phyloP scores from a whole-genome alignment of 2,329 filamentous ascomycete species.

The Penicillium sp. region DNA sequence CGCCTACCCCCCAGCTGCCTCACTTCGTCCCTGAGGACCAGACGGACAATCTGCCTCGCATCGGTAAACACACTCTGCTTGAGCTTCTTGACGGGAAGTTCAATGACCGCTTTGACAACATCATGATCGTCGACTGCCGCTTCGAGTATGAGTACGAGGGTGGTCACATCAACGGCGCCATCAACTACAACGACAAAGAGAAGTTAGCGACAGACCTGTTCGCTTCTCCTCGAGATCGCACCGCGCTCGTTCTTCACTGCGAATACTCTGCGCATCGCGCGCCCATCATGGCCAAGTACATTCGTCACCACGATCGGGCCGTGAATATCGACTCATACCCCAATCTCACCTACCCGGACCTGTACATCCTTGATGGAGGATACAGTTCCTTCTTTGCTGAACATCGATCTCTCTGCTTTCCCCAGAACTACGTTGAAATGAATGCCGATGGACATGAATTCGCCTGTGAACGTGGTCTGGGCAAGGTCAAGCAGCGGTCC shows the following conservation, averaged over 20 bases:
- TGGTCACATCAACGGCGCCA: conserved; percentile 84
- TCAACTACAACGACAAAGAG: conserved; percentile 98
- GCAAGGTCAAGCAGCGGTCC: conserved; percentile 81
- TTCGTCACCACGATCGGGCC: conserved; percentile 81
- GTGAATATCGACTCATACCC: conserved; percentile 84
- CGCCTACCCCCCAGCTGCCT: conserved; percentile 67
- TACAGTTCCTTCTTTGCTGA: conserved; percentile 88
- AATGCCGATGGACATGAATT: conserved; percentile 82
- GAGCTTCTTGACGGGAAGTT: conserved; percentile 84
- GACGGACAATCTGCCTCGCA: conserved; percentile 80
- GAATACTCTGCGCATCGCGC: conserved; percentile 97
- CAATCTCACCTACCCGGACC: conserved; percentile 84
- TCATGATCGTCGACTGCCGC: conserved; percentile 88
- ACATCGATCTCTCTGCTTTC: conserved; percentile 75
- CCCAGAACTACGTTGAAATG: conserved; percentile 97
- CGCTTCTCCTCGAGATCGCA: conserved; percentile 60
- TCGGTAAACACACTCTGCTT: conserved; percentile 72
- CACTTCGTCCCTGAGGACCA: conserved; percentile 77
- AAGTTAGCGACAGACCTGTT: conserved; percentile 75
- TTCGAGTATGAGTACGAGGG: conserved; percentile 99
- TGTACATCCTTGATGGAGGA: conserved; percentile 94
- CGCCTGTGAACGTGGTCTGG: conserved; percentile 91
- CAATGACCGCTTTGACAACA: conserved; percentile 67
- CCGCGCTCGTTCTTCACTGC: conserved; percentile 89
- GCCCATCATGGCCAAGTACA: conserved; percentile 89